Percentiles rank a stretch among this genome's conserved stretches.
Evolutionary conservation across 2,329 filamentous ascomycete genomes (phyloP).

Genomic region (Aspergillus sp.): DNA sequence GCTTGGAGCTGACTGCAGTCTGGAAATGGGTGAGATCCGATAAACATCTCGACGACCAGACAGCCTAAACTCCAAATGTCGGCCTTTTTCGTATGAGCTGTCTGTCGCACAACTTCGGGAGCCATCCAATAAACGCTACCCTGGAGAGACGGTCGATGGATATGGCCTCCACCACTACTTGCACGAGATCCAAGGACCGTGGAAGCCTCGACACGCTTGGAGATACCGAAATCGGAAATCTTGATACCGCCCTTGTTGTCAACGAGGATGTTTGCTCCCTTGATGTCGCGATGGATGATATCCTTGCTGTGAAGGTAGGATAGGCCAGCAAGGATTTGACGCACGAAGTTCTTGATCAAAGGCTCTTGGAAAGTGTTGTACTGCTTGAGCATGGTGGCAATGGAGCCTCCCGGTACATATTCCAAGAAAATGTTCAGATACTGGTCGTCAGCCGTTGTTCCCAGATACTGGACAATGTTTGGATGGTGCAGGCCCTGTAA

Average conservation of each 20-base stretch:
- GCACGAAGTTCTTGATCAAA: conserved; percentile 92
- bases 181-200: conserved; percentile 67
- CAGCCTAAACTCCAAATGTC: conserved; percentile 99
- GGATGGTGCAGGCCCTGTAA: conserved; percentile 91
- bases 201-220: conserved; percentile 92
- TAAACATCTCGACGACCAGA: conserved; percentile 99
- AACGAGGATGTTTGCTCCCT: conserved; percentile 97
- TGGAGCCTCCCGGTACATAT: conserved; percentile 95
- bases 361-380: conserved; percentile 95
- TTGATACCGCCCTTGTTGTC: conserved; percentile 99
- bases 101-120: conserved; percentile 96
- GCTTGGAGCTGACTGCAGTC: conserved; percentile 97
- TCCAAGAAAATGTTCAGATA: conserved; percentile 99
- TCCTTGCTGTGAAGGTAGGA: conserved; percentile 92
- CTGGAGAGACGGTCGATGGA: conserved; percentile 75
- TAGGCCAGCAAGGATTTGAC: conserved; percentile 90
- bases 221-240: conserved; percentile 98
- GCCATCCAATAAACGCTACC: conserved; percentile 99
- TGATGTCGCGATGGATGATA: conserved; percentile 98
- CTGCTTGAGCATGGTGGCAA: conserved; percentile 97
- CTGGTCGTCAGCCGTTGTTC: conserved; percentile 87
- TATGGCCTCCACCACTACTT: conserved; percentile 44
- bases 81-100: conserved; percentile 95
- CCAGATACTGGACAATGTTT: conserved; percentile 98
- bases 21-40: conserved; percentile 92